phyloP scores from a whole-genome alignment of 257 asterid species.

The Lycium barbarum region DNA sequence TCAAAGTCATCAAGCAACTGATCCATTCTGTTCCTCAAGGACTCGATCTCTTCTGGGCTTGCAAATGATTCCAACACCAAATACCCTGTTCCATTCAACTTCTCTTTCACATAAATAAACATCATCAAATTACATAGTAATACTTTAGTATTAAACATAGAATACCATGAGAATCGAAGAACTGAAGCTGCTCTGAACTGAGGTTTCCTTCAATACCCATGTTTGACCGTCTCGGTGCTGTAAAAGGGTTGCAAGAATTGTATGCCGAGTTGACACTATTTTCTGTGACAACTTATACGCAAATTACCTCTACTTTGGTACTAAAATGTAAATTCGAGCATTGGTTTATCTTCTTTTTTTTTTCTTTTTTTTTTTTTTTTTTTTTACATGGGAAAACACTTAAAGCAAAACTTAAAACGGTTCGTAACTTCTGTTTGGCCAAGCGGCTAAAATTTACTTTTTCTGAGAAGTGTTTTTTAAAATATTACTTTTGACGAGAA shows the following conservation, averaged over 20 bases:
- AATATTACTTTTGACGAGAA: too few species aligned
- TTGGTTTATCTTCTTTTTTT: background rate
- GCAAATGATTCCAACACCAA: conserved; percentile 82
- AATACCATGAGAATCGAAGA: conserved; percentile 53
- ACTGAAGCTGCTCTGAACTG: conserved; percentile 39
- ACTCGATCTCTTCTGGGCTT: conserved; percentile 61
- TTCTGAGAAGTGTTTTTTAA: too few species aligned
- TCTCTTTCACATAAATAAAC: background rate
- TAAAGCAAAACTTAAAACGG: too few species aligned
- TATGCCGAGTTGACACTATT: background rate
- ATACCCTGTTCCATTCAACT: conserved; percentile 52
- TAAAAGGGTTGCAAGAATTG: background rate
- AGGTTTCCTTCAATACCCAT: conserved; percentile 47
- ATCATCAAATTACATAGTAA: background rate
- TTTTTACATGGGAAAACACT: too few species aligned
- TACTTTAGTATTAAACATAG: background rate
- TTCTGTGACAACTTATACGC: background rate
- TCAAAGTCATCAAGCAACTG: conserved; percentile 75
- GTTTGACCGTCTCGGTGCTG: conserved; percentile 4
- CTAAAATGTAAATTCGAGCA: background rate
- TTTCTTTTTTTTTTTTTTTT: too few species aligned
- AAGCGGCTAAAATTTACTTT: too few species aligned
- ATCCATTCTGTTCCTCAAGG: conserved; percentile 72
- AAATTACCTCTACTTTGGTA: background rate
- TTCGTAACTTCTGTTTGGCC: too few species aligned